Evolutionary conservation across 2,329 filamentous ascomycete genomes (phyloP).

Genomic region (Phyllachora maydis): DNA sequence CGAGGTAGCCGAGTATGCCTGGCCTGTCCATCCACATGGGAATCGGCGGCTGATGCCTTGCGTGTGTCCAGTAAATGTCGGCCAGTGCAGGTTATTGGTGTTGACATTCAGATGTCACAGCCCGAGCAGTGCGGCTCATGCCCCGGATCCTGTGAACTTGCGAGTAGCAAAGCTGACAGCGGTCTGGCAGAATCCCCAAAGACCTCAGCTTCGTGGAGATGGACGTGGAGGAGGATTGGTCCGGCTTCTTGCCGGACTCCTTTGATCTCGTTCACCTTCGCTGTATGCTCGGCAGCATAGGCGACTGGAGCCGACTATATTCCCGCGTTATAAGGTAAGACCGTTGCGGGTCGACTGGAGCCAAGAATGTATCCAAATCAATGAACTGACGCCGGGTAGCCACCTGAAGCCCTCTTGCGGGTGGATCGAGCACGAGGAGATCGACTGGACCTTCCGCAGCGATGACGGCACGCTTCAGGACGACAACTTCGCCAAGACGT

Average conservation of each 20-base stretch:
- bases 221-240: slow-evolving; percentile 65
- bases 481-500: slow-evolving; percentile 38
- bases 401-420: slow-evolving; percentile 63
- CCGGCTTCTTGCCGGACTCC: slow-evolving; percentile 18
- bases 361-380: too few relatives aligned
- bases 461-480: slow-evolving; percentile 41
- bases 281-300: slow-evolving; percentile 58
- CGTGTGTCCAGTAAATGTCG: slow-evolving; percentile 3
- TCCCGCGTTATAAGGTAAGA: slow-evolving; percentile 41
- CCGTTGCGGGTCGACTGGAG: too few relatives aligned
- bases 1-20: slow-evolving; percentile 51
- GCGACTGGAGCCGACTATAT: slow-evolving; percentile 58
- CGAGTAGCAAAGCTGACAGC: slow-evolving; percentile 19
- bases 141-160: not conserved
- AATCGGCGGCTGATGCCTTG: slow-evolving; percentile 1
- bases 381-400: too few relatives aligned
- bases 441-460: slow-evolving; percentile 60
- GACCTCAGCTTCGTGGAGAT: slow-evolving; percentile 47
- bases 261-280: slow-evolving; percentile 75
- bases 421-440: slow-evolving; percentile 70
- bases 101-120: slow-evolving; percentile 42
- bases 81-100: slow-evolving; percentile 29
- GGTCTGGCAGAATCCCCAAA: slow-evolving; percentile 50
- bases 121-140: slow-evolving; percentile 23
- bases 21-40: not conserved